Conservation (phyloP, 1,284 basidiomycete species). For the Pascua sp. region DNA sequence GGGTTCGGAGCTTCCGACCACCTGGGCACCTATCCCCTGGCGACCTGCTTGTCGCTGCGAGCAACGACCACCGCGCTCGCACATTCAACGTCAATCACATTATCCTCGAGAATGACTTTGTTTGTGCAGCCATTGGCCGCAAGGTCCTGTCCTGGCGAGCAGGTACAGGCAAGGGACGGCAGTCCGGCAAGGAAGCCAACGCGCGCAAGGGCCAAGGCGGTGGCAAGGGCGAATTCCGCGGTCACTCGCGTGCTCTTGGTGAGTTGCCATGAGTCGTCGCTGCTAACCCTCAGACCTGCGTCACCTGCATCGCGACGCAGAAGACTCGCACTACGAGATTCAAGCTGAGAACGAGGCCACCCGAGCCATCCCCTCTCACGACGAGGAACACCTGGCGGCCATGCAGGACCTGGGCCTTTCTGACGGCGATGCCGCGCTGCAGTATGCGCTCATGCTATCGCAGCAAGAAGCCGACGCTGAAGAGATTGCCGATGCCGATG, state of each 20-base stretch:
- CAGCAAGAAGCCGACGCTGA: conserved; percentile 23
- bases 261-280: not conserved
- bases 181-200: conserved; percentile 27
- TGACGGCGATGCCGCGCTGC: conserved; percentile 37
- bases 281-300: conserved; percentile 27
- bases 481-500: no score
- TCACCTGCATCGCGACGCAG: conserved; percentile 30
- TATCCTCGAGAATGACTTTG: conserved; percentile 44
- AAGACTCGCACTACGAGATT: conserved; percentile 30
- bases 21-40: conserved; percentile 32
- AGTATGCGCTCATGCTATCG: conserved; percentile 41
- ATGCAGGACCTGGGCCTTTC: conserved; percentile 38
- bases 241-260: conserved; percentile 24
- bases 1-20: conserved; percentile 37
- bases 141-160: conserved; percentile 46
- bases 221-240: conserved; percentile 24
- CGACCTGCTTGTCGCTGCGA: conserved; percentile 30
- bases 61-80: conserved; percentile 28
- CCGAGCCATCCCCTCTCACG: conserved; percentile 16
- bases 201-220: conserved; percentile 22
- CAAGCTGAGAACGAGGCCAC: conserved; percentile 21
- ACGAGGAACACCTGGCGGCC: conserved; percentile 23
- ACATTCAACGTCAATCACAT: conserved; percentile 44
- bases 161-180: conserved; percentile 37
- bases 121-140: conserved; percentile 41